Conservation (phyloP, 2,329 filamentous ascomycete genomes). For the Eutypella sp. region DNA sequence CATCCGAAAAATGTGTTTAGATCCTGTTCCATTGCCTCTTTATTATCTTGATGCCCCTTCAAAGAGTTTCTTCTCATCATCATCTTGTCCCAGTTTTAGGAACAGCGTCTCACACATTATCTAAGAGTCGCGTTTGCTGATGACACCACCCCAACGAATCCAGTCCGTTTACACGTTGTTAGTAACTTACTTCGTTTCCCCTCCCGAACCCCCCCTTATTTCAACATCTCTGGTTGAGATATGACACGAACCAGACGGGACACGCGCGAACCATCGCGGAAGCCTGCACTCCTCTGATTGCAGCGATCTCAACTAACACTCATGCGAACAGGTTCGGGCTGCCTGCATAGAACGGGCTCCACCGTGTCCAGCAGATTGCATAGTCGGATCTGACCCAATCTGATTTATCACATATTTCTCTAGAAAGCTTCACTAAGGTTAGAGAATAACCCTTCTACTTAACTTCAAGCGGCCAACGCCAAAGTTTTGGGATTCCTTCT, state of each 20-base stretch:
- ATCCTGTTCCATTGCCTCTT: constrained; percentile 21
- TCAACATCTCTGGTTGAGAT: constrained; percentile 18
- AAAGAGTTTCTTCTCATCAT: constrained; percentile 14
- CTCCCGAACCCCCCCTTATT: constrained; percentile 1
- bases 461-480: not conserved
- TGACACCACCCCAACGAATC: constrained; percentile 12
- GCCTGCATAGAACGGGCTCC: constrained; percentile 35
- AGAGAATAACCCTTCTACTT: constrained; percentile 9
- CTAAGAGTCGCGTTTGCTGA: constrained; percentile 11
- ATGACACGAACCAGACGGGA: constrained; percentile 23
- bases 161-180: constrained; percentile 17
- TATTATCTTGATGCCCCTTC: constrained; percentile 21
- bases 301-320: constrained; percentile 28
- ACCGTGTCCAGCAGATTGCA: constrained; percentile 23
- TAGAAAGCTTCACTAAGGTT: constrained; percentile 7
- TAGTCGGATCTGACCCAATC: constrained; percentile 9
- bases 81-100: constrained; percentile 19
- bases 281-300: constrained; percentile 32
- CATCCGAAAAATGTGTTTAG: constrained; percentile 26
- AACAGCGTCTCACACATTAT: constrained; percentile 27
- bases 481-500: no score
- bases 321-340: constrained; percentile 44
- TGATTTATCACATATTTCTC: constrained; percentile 15
- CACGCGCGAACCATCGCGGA: constrained; percentile 30
- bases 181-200: constrained; percentile 1